Evolutionary conservation across 2,329 filamentous ascomycete species (phyloP), one percentile per base, ranked within the genome.

Genomic region (Fragosphaeria purpurea): DNA sequence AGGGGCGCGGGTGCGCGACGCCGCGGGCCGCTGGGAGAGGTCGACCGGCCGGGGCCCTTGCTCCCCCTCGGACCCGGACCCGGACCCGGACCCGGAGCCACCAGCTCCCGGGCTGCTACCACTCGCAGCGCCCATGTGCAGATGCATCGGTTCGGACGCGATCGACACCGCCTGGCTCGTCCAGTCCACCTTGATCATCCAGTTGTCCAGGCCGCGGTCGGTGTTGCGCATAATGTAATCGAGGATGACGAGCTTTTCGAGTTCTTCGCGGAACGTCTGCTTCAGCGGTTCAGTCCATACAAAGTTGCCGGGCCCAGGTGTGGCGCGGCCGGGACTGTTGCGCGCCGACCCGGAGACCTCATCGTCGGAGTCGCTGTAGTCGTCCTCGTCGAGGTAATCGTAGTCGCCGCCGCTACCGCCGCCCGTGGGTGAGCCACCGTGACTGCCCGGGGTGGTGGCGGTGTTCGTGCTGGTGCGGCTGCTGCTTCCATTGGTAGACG

Each of bases 201-300:
- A 98, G 61, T 98, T 98, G 65, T 98, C 93, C 51, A 96, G 73
- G 2, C 93, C 93, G 68, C 93, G 80, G 65, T 98, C 93, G 2
- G 93, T 98, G 63, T 98, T 98, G 52, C 93, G 82, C 93, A 98
- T 98, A 56, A 98, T 95, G 65, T 98, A 98, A 68, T 98, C 93
- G 57, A 98, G 68, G 61, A 98, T 95, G 30, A 98, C 94, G 7
- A 98, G 74, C 67, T 96, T 97, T 69, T 98, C 93, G 45, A 98
- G 75, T 68, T 97, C 87, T 66, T 98, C 93, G 39, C 93, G 76
- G 64, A 98, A 95, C 0, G 88, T 86, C 65, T 95, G 88, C 63
- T 97, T 94, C 44, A 98, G 68, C 6, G 75, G 70, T 47, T 94
- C 86, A 0, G 88, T 95, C 93, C 93, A 98, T 53, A 84, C 79